These are phyloP conservation scores for Ogataea degrootiae DNA, from an alignment of 805 yeast species.

Conservation along the genomic window DNA sequence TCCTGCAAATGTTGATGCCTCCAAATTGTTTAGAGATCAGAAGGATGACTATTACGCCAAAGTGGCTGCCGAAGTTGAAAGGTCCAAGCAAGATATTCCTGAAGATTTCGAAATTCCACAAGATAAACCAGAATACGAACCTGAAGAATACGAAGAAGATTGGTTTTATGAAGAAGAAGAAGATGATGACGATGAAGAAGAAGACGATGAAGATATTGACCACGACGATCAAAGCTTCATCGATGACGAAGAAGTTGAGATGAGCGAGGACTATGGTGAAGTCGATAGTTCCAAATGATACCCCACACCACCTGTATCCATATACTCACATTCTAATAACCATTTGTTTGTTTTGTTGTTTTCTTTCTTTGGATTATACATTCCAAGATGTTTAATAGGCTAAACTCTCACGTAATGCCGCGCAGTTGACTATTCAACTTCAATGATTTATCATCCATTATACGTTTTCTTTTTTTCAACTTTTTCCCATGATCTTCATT, in stretches of 20 bases:
- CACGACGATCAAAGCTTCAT: conserved; percentile 39
- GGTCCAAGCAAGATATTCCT: conserved; percentile 83
- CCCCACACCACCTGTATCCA: neutral
- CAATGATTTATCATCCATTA: too few relatives aligned
- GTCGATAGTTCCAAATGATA: conserved; percentile 21
- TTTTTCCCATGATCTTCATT: too few relatives aligned
- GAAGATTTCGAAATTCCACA: conserved; percentile 78
- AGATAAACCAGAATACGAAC: conserved; percentile 34
- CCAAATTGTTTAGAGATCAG: conserved; percentile 82
- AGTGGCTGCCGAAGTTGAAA: conserved; percentile 76
- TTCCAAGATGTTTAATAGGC: neutral
- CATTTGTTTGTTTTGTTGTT: neutral
- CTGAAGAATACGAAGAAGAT: conserved; percentile 46
- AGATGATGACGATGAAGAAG: conserved; percentile 52
- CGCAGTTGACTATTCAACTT: too few relatives aligned
- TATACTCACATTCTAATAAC: neutral
- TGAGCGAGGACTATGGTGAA: conserved; percentile 42
- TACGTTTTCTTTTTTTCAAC: too few relatives aligned
- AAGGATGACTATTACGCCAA: conserved; percentile 69
- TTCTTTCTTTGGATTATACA: neutral
- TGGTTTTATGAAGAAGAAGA: conserved; percentile 61
- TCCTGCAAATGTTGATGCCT: conserved; percentile 96
- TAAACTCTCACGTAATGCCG: too few relatives aligned
- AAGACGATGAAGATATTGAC: conserved; percentile 50
- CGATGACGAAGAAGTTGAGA: conserved; percentile 41